Evolutionary conservation across 345 rosid species (phyloP).

Genomic region (Reutealis trisperma): DNA sequence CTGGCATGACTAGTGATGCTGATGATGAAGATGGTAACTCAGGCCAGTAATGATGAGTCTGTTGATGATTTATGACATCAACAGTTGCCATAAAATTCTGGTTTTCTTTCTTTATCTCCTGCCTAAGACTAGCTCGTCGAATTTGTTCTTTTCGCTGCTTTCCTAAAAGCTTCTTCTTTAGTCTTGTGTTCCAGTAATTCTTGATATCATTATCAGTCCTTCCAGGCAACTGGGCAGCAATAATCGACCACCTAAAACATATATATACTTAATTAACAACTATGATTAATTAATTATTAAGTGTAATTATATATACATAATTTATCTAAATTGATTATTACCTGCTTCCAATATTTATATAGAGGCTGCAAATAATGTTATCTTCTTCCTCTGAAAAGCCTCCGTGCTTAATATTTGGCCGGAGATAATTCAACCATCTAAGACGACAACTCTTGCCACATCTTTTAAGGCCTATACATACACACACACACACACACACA

Average conservation of each 20-base stretch:
- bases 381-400: conserved; percentile 66
- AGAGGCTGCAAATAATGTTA: conserved; percentile 55
- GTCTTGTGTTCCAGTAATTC: conserved; percentile 83
- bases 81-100: conserved; percentile 22
- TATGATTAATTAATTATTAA: background rate
- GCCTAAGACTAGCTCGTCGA: conserved; percentile 39
- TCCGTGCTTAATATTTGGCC: conserved; percentile 61
- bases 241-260: conserved; percentile 67
- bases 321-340: background rate
- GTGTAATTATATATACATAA: background rate
- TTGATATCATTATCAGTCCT: conserved; percentile 81
- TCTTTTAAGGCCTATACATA: conserved; percentile 60
- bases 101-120: conserved; percentile 48
- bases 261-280: background rate
- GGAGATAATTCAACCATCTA: conserved; percentile 59
- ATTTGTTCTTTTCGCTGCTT: conserved; percentile 60
- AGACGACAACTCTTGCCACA: conserved; percentile 63
- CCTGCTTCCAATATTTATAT: conserved; percentile 59
- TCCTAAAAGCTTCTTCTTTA: conserved; percentile 71
- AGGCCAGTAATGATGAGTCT: conserved; percentile 30
- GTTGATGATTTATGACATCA: conserved; percentile 19
- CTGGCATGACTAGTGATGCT: conserved; percentile 9
- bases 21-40: conserved; percentile 16
- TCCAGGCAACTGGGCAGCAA: conserved; percentile 82
- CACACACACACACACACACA: no score